Percentiles rank a stretch among this genome's conserved stretches.
Evolutionary conservation across 129 eudicot species (phyloP).

Genomic region (Helianthus tuberosus): DNA sequence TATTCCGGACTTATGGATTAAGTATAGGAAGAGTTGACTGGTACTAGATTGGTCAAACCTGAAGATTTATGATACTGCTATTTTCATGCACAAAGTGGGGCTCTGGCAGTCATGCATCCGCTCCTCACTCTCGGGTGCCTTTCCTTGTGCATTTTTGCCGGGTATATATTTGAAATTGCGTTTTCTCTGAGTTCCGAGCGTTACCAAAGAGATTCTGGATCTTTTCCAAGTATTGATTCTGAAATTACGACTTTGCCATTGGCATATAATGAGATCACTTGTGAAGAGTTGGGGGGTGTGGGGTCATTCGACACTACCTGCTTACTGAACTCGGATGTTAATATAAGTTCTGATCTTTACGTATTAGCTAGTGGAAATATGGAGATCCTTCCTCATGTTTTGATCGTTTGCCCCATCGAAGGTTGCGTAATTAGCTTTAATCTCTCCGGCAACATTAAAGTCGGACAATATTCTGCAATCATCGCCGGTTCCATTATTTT

Average conservation of each 20-base stretch:
- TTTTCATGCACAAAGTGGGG: constrained; percentile 39
- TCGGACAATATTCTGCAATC: constrained; percentile 66
- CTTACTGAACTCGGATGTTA: constrained; percentile 56
- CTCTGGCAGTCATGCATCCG: constrained; percentile 53
- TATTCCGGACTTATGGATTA: constrained; percentile 13
- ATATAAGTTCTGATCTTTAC: constrained; percentile 46
- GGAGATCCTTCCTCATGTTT: constrained; percentile 75
- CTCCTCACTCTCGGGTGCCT: constrained; percentile 39
- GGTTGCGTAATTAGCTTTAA: constrained; percentile 80
- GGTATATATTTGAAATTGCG: constrained; percentile 39
- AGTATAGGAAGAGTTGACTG: constrained; percentile 19
- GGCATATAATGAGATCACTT: constrained; percentile 43
- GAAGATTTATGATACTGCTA: constrained; percentile 21
- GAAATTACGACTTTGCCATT: constrained; percentile 23
- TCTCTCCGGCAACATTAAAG: constrained; percentile 72
- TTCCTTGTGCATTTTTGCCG: constrained; percentile 58
- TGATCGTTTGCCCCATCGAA: constrained; percentile 63
- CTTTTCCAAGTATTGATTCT: constrained; percentile 18
- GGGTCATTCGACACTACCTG: constrained; percentile 91
- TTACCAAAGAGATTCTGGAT: constrained; percentile 27
- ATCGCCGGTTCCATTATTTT: constrained; percentile 70
- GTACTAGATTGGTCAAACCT: constrained; percentile 23
- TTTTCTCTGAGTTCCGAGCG: constrained; percentile 39
- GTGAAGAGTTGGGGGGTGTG: constrained; percentile 79
- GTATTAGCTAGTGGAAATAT: constrained; percentile 66